A percentile compares a stretch with the other conserved stretches of the same genome.
phyloP scores from a whole-genome alignment of 2,329 filamentous ascomycete genomes.

The Massarina eburnea region DNA sequence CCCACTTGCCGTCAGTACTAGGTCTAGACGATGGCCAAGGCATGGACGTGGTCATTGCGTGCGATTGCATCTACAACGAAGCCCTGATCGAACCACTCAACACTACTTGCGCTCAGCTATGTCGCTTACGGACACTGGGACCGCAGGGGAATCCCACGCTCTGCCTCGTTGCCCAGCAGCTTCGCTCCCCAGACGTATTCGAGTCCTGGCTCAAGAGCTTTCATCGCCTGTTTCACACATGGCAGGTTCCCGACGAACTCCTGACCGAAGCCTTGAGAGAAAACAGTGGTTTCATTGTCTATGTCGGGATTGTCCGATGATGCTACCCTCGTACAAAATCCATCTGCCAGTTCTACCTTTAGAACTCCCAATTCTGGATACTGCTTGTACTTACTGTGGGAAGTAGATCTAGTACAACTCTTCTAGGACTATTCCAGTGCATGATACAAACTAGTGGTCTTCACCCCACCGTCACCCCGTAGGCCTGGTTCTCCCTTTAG shows the following conservation, averaged over 20 bases:
- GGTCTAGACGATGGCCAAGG: slow-evolving; percentile 15
- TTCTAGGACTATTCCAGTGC: too few relatives aligned
- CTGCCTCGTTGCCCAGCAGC: slow-evolving; percentile 84
- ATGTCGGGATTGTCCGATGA: slow-evolving; percentile 60
- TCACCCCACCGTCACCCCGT: too few relatives aligned
- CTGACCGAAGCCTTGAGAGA: slow-evolving; percentile 62
- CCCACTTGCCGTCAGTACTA: slow-evolving; percentile 53
- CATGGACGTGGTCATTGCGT: slow-evolving; percentile 77
- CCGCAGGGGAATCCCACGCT: slow-evolving; percentile 56
- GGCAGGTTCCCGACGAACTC: slow-evolving; percentile 69
- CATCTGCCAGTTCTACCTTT: too few relatives aligned
- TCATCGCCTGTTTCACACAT: slow-evolving; percentile 66
- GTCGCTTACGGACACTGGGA: slow-evolving; percentile 56
- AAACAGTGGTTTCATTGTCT: slow-evolving; percentile 77
- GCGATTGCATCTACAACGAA: slow-evolving; percentile 96
- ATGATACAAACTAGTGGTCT: too few relatives aligned
- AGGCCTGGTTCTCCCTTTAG: too few relatives aligned
- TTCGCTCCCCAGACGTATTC: slow-evolving; percentile 83
- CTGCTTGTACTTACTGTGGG: too few relatives aligned
- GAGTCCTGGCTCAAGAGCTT: slow-evolving; percentile 77
- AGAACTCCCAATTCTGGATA: too few relatives aligned
- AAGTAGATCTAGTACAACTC: too few relatives aligned
- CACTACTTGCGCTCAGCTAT: slow-evolving; percentile 76
- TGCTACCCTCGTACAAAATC: too few relatives aligned
- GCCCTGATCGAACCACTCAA: slow-evolving; percentile 79